A percentile compares a stretch with the other conserved stretches of the same genome.
Evolutionary conservation across 768 basidiomycete species (phyloP).

Genomic region (Cystofilobasidium macerans): DNA sequence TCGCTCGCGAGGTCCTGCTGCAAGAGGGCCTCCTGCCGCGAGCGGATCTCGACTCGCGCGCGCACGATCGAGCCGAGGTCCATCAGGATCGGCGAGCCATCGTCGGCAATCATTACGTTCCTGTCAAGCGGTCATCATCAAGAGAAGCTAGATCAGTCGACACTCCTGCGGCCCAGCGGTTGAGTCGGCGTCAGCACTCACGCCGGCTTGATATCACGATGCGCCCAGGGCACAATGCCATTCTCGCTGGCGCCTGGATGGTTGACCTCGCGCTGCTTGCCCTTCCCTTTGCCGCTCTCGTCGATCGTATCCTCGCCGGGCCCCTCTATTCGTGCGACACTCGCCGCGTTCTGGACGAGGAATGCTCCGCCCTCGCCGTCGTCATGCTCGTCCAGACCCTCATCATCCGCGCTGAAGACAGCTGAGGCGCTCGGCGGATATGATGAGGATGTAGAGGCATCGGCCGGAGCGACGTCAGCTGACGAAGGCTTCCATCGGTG

Average conservation of each 20-base stretch:
- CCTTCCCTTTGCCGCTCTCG: constrained; percentile 43
- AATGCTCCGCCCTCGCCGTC: constrained; percentile 63
- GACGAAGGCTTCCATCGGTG: constrained; percentile 51
- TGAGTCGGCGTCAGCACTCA: constrained; percentile 40
- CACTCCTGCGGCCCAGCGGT: background rate
- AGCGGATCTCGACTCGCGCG: constrained; percentile 71
- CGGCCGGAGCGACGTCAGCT: constrained; percentile 38
- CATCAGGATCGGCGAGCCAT: constrained; percentile 87
- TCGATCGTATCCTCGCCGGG: background rate
- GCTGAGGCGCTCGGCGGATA: constrained; percentile 31
- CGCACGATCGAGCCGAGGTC: constrained; percentile 80
- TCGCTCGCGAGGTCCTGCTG: constrained; percentile 97
- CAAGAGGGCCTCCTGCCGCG: constrained; percentile 69
- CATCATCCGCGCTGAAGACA: constrained; percentile 20
- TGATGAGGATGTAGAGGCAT: constrained; percentile 28
- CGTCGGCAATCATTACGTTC: constrained; percentile 94
- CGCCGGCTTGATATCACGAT: constrained; percentile 95
- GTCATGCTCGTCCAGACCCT: constrained; percentile 42
- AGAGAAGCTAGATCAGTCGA: background rate
- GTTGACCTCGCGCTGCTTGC: constrained; percentile 49
- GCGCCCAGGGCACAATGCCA: constrained; percentile 71
- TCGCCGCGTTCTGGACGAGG: constrained; percentile 49
- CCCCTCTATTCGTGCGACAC: background rate
- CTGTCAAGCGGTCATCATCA: constrained; percentile 40
- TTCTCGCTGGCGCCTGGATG: constrained; percentile 62